Base-by-base conservation (phyloP, 208 protist genomes). In the Trichomonas tenax region DNA sequence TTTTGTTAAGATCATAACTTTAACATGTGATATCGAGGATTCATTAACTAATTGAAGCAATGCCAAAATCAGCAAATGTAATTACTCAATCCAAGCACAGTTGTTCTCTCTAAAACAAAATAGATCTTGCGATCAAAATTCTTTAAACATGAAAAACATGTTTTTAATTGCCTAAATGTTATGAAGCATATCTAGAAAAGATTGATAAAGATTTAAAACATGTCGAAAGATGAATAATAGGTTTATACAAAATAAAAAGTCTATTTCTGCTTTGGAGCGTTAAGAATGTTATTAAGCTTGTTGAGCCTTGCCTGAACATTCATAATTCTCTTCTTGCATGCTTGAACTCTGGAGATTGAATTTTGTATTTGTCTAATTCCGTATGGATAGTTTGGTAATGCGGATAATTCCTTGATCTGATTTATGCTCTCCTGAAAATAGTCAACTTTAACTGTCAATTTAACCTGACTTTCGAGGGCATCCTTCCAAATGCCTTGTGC, bases 401-500 rank as follows among this genome's bases (percentile, higher is more conserved):
- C 34, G 21, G 82, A 46, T 89, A 89, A 89, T 48, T 44, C 40
- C 31, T 89, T 89, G 17, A 89, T 89, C 10, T 46, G 14, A 46
- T 89, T 46, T 31, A 89, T 89, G 8, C 36, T 40, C 48, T 89
- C 82, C 48, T 89, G 82, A 46, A 89, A 31, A 44, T 89, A n/a
- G 41, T 89, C 82, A 31, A 46, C 40, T 31, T 31, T 46, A 44
- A n/a, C 40, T 17, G 82, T 46, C 40, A 89, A 46, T 21, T 40
- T 89, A 21, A n/a, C 82, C 31, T 89, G 82, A 31, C 82, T 89
- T 89, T 89, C n/a, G 41, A 48, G 36, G 17, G 82, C 82, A 89
- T 89, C 82, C 41, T 89, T 89, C 82, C 82, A 89, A 48, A 89
- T 46, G 4, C 82, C 82, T 89, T 89, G 82, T 6, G 82, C 82